These are phyloP conservation scores for Tubosaeta sp. DNA, from an alignment of 768 basidiomycete genomes.

Conservation along the genomic window DNA sequence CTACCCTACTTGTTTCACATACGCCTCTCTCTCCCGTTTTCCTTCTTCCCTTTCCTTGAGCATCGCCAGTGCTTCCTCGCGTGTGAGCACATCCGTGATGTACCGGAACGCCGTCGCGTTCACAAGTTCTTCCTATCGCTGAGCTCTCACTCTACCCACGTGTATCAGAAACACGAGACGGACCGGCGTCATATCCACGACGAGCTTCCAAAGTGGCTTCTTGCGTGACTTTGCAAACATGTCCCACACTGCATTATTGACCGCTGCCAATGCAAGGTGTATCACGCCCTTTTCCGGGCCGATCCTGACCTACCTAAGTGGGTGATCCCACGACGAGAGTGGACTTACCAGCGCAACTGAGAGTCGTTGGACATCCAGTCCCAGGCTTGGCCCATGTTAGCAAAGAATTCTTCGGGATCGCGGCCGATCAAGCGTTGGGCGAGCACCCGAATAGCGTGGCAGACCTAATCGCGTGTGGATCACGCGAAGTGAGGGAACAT, in stretches of 20 bases:
- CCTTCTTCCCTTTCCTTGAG: slow-evolving; percentile 68
- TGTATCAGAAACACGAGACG: slow-evolving; percentile 16
- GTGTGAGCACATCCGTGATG: slow-evolving; percentile 87
- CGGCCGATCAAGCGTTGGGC: slow-evolving; percentile 79
- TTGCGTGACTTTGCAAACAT: slow-evolving; percentile 72
- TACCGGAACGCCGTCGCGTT: slow-evolving; percentile 77
- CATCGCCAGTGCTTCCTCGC: slow-evolving; percentile 80
- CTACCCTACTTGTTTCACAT: slow-evolving; percentile 64
- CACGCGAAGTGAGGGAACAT: too few species aligned
- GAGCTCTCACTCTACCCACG: not conserved
- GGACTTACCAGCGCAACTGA: slow-evolving; percentile 76
- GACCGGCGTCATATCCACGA: slow-evolving; percentile 83
- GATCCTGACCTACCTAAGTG: slow-evolving; percentile 40
- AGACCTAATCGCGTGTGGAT: slow-evolving; percentile 47
- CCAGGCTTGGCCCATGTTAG: slow-evolving; percentile 88
- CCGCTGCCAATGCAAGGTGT: slow-evolving; percentile 81
- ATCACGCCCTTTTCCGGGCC: slow-evolving; percentile 94
- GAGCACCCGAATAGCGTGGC: slow-evolving; percentile 71
- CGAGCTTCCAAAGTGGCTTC: slow-evolving; percentile 90
- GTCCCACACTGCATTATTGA: slow-evolving; percentile 91
- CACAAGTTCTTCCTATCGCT: slow-evolving; percentile 65
- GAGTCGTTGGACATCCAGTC: slow-evolving; percentile 79
- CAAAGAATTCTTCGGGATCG: slow-evolving; percentile 75
- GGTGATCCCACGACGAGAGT: not conserved
- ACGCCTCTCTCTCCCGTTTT: slow-evolving; percentile 73